A percentile compares a stretch with the other conserved stretches of the same genome.
phyloP scores from a whole-genome alignment of 495 filamentous ascomycete species.

The Neurospora hispaniola region DNA sequence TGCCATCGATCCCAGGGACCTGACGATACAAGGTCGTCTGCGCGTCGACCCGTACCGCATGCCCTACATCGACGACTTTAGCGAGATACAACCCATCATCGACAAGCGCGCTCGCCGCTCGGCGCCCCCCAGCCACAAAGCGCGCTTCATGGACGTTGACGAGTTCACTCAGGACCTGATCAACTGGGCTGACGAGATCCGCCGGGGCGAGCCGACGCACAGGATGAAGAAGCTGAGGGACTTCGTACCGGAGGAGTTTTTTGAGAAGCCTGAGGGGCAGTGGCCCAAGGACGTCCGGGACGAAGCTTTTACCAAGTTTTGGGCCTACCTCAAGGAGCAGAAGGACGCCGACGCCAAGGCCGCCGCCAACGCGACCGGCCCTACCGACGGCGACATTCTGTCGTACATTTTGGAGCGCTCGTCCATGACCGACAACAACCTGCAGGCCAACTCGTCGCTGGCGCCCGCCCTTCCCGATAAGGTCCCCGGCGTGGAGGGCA shows the following conservation, averaged over 20 bases:
- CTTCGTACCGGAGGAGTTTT: constrained; percentile 27
- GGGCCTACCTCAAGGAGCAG: constrained; percentile 25
- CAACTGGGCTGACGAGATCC: constrained; percentile 26
- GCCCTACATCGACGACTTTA: constrained; percentile 79
- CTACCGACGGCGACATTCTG: constrained; percentile 31
- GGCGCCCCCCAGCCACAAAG: constrained; percentile 42
- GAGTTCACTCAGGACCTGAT: constrained; percentile 46
- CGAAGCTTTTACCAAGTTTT: constrained; percentile 21
- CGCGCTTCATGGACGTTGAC: constrained; percentile 53
- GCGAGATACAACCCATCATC: constrained; percentile 60
- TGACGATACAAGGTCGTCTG: constrained; percentile 58
- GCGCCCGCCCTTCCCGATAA: constrained; percentile 32
- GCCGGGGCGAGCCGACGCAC: constrained; percentile 13
- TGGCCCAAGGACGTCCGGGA: constrained; percentile 19
- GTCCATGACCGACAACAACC: constrained; percentile 24
- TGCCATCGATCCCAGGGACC: constrained; percentile 66
- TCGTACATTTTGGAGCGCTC: constrained; percentile 33
- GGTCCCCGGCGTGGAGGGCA: constrained; percentile 32
- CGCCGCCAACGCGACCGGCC: constrained; percentile 34
- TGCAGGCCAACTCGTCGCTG: constrained; percentile 27
- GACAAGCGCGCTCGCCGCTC: constrained; percentile 40
- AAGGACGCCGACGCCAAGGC: constrained; percentile 34
- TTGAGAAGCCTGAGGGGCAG: constrained; percentile 15
- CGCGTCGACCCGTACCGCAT: constrained; percentile 61
- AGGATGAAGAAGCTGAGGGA: constrained; percentile 26